Evolutionary conservation across 768 basidiomycete species (phyloP), one percentile per base, ranked within the genome.

Genomic region (Leucogyrophana mollusca): DNA sequence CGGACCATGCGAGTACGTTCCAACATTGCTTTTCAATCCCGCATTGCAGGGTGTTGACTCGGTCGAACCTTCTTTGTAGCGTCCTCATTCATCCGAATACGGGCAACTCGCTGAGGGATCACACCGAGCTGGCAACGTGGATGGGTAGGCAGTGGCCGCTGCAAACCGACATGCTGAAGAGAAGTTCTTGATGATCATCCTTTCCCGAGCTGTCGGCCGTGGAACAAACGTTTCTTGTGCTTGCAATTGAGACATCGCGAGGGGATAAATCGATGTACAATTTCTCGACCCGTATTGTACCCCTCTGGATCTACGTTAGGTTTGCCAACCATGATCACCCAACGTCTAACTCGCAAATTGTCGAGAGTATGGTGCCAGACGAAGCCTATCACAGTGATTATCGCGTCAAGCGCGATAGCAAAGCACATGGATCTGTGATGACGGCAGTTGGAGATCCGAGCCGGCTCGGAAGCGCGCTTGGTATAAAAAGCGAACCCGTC

Each of bases 41-140:
- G 34, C 20, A 41, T 34, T 34, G 14, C 4, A 13, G 34, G 14
- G 33, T 34, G 9, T 37, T 57, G 13, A 51, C 25, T 3, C 38
- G 14, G 1, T 23, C 11, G 16, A 6, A 37, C 35, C 3, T 25
- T 9, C 27, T 34, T 21, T 22, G 21, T 53, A 87, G 85, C 13
- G 82, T 88, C 20, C 68, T 87, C 6, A 66, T 88, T 51, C 85
- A 88, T 64, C 86, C 85, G 0, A 86, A 87, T 61, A 87, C 86
- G 4, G 68, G 71, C 18, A 65, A 87, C 50, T 17, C 66, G 1
- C 68, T 70, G 56, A 74, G 53, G 52, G 85, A 87, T 54, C 86
- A 87, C 45, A 78, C 81, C 0, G 81, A 85, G 53, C 67, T 78
- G 7, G 72, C 72, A 45, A 71, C 80, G 0, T 88, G 85, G 86